A percentile compares a stretch with the other conserved stretches of the same genome.
Evolutionary conservation across 768 basidiomycete genomes (phyloP).

Genomic region (Plicaturopsis crispa): DNA sequence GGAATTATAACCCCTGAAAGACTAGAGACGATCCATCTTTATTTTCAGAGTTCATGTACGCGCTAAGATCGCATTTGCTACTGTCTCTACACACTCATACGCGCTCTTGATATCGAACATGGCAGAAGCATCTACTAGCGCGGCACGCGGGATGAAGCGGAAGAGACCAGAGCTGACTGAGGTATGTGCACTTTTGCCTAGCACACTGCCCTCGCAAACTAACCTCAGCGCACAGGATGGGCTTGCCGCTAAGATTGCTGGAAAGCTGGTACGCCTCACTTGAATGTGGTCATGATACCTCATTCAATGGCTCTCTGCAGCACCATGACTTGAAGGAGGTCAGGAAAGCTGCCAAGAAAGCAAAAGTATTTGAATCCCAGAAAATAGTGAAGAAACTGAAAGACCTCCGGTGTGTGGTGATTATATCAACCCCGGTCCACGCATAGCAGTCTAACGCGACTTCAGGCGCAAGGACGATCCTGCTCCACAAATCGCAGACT

Average conservation of each 20-base stretch:
- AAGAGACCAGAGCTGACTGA: constrained; percentile 31
- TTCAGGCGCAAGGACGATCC: constrained; percentile 30
- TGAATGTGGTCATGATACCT: constrained; percentile 7
- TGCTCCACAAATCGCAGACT: constrained; percentile 31
- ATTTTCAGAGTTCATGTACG: no score
- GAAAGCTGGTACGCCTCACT: constrained; percentile 44
- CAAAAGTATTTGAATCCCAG: constrained; percentile 73
- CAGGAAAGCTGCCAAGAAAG: constrained; percentile 72
- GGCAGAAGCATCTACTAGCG: constrained; percentile 1
- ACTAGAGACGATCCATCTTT: no score
- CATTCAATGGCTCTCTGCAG: constrained; percentile 31
- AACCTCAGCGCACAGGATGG: constrained; percentile 28
- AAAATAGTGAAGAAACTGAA: constrained; percentile 81
- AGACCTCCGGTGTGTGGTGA: constrained; percentile 42
- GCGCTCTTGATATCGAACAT: no score
- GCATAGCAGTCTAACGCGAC: not conserved
- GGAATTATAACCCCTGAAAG: no score
- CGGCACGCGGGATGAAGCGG: constrained; percentile 31
- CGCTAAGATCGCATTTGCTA: no score
- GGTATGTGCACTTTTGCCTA: constrained; percentile 15
- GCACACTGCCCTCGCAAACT: not conserved
- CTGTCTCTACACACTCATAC: no score
- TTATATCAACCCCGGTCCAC: not conserved
- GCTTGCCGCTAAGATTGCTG: constrained; percentile 32
- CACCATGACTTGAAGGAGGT: constrained; percentile 70